phyloP scores from a whole-genome alignment of 2,329 filamentous ascomycete species.

The Penicillium rolfsii region DNA sequence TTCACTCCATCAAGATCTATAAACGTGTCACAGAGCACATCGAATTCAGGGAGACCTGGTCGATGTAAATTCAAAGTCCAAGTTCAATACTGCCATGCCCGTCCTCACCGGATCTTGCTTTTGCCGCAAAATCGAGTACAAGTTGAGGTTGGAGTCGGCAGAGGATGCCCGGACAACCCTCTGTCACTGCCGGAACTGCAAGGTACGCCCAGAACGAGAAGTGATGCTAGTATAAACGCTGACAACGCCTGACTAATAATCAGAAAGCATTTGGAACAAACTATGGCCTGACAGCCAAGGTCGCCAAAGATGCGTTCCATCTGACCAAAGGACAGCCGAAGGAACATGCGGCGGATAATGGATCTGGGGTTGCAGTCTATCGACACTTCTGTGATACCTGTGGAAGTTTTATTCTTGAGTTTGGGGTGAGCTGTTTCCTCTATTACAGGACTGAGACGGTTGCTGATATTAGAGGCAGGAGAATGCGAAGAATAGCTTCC shows the following conservation, averaged over 20 bases:
- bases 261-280: slow-evolving; percentile 57
- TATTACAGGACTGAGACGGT: not conserved
- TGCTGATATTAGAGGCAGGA: slow-evolving; percentile 29
- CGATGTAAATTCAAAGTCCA: not conserved
- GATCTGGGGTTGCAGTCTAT: slow-evolving; percentile 51
- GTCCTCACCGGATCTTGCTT: slow-evolving; percentile 51
- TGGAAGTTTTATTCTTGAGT: slow-evolving; percentile 57
- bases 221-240: not conserved
- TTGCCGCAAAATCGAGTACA: slow-evolving; percentile 54
- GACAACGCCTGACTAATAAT: not conserved
- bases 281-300: slow-evolving; percentile 57
- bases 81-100: slow-evolving; percentile 26
- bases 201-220: slow-evolving; percentile 34
- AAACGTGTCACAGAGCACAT: not conserved
- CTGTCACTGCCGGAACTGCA: slow-evolving; percentile 59
- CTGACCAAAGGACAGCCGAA: slow-evolving; percentile 47
- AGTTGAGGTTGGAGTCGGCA: slow-evolving; percentile 48
- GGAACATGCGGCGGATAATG: slow-evolving; percentile 56
- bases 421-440: slow-evolving; percentile 46
- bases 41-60: not conserved
- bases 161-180: slow-evolving; percentile 56
- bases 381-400: slow-evolving; percentile 59
- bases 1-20: not conserved
- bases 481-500: slow-evolving; percentile 39
- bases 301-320: slow-evolving; percentile 50